phyloP scores from a whole-genome alignment of 257 asterid genomes.

The Fraxinus excelsior region DNA sequence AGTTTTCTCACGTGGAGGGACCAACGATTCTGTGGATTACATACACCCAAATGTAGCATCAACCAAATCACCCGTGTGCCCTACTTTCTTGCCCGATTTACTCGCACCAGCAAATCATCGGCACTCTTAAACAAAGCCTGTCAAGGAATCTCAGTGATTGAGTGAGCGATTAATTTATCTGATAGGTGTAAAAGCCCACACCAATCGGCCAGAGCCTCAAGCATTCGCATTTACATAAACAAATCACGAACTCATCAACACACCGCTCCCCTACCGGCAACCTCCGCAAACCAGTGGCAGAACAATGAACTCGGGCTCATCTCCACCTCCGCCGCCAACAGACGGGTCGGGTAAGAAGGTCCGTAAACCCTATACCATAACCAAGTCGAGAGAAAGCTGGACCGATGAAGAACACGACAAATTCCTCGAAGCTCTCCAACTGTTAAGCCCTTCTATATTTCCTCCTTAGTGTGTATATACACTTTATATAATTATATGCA shows the following conservation, averaged over 20 bases:
- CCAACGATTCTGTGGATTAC: not conserved
- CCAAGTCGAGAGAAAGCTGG: slow-evolving; percentile 94
- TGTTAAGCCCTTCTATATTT: slow-evolving; percentile 44
- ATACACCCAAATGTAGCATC: not conserved
- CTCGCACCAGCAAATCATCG: not conserved
- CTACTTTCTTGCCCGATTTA: not conserved
- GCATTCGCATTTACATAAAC: slow-evolving; percentile 4
- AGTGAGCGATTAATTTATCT: too few species aligned
- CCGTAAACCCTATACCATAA: slow-evolving; percentile 83
- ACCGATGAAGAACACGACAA: slow-evolving; percentile 91
- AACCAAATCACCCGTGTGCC: not conserved
- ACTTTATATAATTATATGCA: not conserved
- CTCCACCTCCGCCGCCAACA: slow-evolving; percentile 33
- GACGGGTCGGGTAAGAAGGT: slow-evolving; percentile 64
- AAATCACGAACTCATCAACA: slow-evolving; percentile 2
- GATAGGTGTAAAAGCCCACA: too few species aligned
- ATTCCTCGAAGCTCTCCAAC: slow-evolving; percentile 89
- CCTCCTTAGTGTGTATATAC: not conserved
- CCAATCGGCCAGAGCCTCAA: not conserved
- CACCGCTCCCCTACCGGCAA: slow-evolving; percentile 25
- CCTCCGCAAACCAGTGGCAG: slow-evolving; percentile 3
- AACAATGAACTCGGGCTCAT: slow-evolving; percentile 46
- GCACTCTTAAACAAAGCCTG: not conserved
- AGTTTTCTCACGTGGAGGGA: slow-evolving; percentile 1
- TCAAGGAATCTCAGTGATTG: not conserved